A percentile compares a stretch with the other conserved stretches of the same genome.
These are phyloP conservation scores for Abelmoschus esculentus DNA, from an alignment of 345 rosid species.

Conservation along the genomic window DNA sequence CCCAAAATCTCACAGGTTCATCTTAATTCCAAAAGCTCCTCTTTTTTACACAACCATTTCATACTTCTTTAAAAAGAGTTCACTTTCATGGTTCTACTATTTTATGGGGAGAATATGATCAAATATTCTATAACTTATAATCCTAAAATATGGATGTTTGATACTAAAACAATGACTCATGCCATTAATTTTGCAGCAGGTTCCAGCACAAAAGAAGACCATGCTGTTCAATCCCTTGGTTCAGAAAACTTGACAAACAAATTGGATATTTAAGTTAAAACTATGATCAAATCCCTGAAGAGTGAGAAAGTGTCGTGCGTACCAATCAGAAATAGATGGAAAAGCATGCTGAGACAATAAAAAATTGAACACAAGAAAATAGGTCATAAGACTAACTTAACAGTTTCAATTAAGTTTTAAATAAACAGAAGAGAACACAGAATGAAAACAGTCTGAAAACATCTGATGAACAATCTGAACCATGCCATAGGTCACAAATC, in stretches of 20 bases:
- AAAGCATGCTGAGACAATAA: background rate
- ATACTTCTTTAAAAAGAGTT: too few species aligned
- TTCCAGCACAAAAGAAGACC: too few species aligned
- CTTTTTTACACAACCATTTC: too few species aligned
- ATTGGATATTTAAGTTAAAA: background rate
- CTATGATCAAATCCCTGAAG: background rate
- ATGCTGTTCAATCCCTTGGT: background rate
- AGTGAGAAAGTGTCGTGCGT: background rate
- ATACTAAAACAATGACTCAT: too few species aligned
- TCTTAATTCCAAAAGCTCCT: too few species aligned
- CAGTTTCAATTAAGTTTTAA: constrained; percentile 2
- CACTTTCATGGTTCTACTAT: too few species aligned
- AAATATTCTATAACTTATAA: too few species aligned
- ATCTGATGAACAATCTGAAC: background rate
- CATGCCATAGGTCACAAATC: constrained; percentile 8
- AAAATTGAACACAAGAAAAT: background rate
- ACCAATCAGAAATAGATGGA: background rate
- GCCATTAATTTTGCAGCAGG: too few species aligned
- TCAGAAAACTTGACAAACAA: background rate
- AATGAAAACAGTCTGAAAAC: background rate
- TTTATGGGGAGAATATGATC: too few species aligned
- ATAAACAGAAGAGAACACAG: background rate
- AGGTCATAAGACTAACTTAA: background rate
- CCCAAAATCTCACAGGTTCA: too few species aligned
- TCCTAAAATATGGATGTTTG: too few species aligned